These are phyloP conservation scores for Endothia cerciana DNA, from an alignment of 2,329 filamentous ascomycete genomes.

Conservation along the genomic window DNA sequence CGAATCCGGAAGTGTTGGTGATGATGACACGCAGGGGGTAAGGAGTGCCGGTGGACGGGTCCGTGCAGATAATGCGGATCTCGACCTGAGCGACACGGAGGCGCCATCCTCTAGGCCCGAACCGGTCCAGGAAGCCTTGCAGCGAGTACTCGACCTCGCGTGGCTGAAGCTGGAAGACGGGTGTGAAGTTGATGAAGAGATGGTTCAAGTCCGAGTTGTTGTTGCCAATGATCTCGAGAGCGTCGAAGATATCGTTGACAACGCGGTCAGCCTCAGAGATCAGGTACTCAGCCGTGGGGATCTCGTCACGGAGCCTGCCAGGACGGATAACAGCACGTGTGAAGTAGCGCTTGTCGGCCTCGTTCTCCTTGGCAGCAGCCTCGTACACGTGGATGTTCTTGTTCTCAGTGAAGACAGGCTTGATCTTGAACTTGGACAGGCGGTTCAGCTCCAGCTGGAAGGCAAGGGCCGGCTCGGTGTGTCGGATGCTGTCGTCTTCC, in stretches of 20 bases:
- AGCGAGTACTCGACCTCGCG: conserved; percentile 90
- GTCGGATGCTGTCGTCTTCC: conserved; percentile 94
- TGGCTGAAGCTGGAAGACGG: conserved; percentile 90
- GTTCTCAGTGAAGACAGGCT: conserved; percentile 98
- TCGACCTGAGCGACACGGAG: conserved; percentile 96
- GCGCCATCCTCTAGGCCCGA: conserved; percentile 92
- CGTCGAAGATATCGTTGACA: conserved; percentile 97
- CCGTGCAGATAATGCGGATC: conserved; percentile 97
- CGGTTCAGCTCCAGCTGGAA: conserved; percentile 98
- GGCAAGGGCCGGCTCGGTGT: conserved; percentile 92
- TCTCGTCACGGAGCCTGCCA: conserved; percentile 92
- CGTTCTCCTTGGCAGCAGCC: conserved; percentile 89
- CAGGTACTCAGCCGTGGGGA: conserved; percentile 97
- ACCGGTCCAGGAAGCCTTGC: conserved; percentile 93
- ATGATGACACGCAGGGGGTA: conserved; percentile 95
- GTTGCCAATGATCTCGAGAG: conserved; percentile 97
- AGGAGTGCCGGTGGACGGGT: conserved; percentile 78
- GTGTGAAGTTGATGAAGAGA: conserved; percentile 99
- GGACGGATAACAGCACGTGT: conserved; percentile 94
- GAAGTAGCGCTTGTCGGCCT: conserved; percentile 98
- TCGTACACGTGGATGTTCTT: conserved; percentile 99
- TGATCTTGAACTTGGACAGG: conserved; percentile 96
- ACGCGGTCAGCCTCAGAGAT: conserved; percentile 95
- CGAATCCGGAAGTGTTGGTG: conserved; percentile 97
- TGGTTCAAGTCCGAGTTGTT: conserved; percentile 99